A percentile compares a stretch with the other conserved stretches of the same genome.
Evolutionary conservation across 148 eudicot genomes (phyloP).

Genomic region (Chenopodium formosanum): DNA sequence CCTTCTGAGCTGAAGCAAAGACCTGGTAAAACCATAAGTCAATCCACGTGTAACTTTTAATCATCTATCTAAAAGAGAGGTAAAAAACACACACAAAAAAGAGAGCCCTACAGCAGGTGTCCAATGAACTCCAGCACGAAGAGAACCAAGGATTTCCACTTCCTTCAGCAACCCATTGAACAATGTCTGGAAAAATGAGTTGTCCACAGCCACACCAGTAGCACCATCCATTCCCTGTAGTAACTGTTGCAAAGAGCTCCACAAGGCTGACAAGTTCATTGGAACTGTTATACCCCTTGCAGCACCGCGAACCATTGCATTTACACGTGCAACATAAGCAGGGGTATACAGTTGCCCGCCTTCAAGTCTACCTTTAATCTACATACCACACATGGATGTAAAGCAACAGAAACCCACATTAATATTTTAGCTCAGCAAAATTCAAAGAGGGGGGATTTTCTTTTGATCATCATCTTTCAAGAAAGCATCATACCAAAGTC

Average conservation of each 20-base stretch:
- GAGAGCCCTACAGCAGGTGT: constrained; percentile 71
- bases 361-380: constrained; percentile 97
- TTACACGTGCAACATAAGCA: constrained; percentile 89
- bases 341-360: constrained; percentile 96
- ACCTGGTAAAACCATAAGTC: constrained; percentile 42
- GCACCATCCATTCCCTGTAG: constrained; percentile 89
- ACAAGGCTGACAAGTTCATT: constrained; percentile 67
- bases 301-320: constrained; percentile 97
- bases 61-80: not conserved
- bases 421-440: not conserved
- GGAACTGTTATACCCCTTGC: constrained; percentile 91
- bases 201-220: constrained; percentile 84
- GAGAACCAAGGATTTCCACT: constrained; percentile 76
- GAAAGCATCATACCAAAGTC: constrained; percentile 51
- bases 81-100: not conserved
- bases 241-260: constrained; percentile 85
- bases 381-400: constrained; percentile 18
- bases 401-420: constrained; percentile 7
- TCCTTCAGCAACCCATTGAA: constrained; percentile 82
- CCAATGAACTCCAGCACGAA: constrained; percentile 99
- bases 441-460: not conserved
- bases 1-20: constrained; percentile 92
- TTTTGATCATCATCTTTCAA: not conserved
- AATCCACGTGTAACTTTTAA: not conserved
- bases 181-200: constrained; percentile 86